Evolutionary conservation across 768 basidiomycete genomes (phyloP), one percentile per base, ranked within the genome.

Genomic region (Macrolepiota fuliginosa): DNA sequence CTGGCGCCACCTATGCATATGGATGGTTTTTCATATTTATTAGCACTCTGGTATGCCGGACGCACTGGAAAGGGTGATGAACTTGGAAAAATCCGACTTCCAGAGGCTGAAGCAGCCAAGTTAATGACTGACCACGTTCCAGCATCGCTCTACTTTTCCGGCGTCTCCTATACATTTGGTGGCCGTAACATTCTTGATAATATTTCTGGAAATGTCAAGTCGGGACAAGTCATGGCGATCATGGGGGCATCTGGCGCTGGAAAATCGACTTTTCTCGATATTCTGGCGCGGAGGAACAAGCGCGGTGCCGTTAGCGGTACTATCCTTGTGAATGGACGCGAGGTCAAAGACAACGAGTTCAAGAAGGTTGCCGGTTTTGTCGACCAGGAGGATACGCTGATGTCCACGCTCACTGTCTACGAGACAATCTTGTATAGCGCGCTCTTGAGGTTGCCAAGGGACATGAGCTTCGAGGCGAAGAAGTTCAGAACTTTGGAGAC

Each of bases 231-330:
- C 54, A 88, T 96, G 78, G 96, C 95, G 0, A 92, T 98, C 67
- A 95, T 98, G 91, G 96, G 96, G 62, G 94, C 95, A 0, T 96
- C 94, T 0, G 96, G 96, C 19, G 94, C 96, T 0, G 96, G 96
- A 49, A 98, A 98, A 74, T 96, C 94, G 2, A 98, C 97, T 0
- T 83, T 98, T 68, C 87, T 99, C 50, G 97, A 99, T 71, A 96
- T 98, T 64, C 86, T 99, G 19, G 97, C 96, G 10, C 82, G 92
- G 56, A 96, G 94, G 74, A 77, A 83, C 64, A 98, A 98, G 77
- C 81, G 89, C 13, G 97, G 97, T 0, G 61, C 68, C 1, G 90
- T 96, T 6, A 71, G 74, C 37, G 96, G 96, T 2, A 81, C 81
- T 29, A 89, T 88, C 39, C 83, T 93, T 19, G 87, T 98, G 55